These are phyloP conservation scores for Cymbopogon citratus DNA, from an alignment of 176 grass and related monocot species.

Conservation along the genomic window DNA sequence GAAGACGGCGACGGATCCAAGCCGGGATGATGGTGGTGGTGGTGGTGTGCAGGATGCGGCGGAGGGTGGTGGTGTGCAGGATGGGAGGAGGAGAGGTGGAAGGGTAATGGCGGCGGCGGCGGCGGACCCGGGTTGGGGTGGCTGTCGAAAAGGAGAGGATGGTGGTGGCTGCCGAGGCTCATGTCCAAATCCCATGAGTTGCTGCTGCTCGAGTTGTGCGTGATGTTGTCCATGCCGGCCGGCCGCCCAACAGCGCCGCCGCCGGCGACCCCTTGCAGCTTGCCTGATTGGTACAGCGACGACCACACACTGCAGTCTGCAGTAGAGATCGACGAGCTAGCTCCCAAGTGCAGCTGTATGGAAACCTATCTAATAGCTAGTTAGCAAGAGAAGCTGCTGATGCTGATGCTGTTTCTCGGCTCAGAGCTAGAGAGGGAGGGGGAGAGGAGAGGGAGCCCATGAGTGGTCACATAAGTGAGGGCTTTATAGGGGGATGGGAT, in stretches of 20 bases:
- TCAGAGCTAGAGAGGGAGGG: conserved; percentile 2
- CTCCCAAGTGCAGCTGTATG: background rate
- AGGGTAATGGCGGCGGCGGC: conserved; percentile 34
- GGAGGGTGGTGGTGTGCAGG: background rate
- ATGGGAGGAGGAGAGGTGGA: conserved; percentile 16
- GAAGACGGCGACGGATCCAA: conserved; percentile 42
- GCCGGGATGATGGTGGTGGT: conserved; percentile 28
- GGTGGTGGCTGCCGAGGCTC: conserved; percentile 66
- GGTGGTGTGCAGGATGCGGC: conserved; percentile 13
- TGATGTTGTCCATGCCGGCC: conserved; percentile 53
- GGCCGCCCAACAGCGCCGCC: background rate
- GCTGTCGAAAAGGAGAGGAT: conserved; percentile 65
- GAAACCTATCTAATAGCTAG: background rate
- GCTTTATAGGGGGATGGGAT: conserved; percentile 51
- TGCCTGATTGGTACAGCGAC: background rate
- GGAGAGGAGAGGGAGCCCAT: conserved; percentile 30
- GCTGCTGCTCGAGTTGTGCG: conserved; percentile 66
- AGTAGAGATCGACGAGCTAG: too few species aligned
- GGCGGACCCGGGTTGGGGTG: background rate
- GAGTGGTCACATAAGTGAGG: conserved; percentile 52
- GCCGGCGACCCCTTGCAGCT: background rate
- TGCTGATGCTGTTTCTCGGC: background rate
- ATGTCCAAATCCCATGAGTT: conserved; percentile 93
- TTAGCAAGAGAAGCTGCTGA: background rate
- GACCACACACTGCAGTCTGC: background rate